A percentile compares a stretch with the other conserved stretches of the same genome.
These are phyloP conservation scores for Epichloe aotearoae DNA, from an alignment of 2,329 filamentous ascomycete genomes.

Conservation along the genomic window DNA sequence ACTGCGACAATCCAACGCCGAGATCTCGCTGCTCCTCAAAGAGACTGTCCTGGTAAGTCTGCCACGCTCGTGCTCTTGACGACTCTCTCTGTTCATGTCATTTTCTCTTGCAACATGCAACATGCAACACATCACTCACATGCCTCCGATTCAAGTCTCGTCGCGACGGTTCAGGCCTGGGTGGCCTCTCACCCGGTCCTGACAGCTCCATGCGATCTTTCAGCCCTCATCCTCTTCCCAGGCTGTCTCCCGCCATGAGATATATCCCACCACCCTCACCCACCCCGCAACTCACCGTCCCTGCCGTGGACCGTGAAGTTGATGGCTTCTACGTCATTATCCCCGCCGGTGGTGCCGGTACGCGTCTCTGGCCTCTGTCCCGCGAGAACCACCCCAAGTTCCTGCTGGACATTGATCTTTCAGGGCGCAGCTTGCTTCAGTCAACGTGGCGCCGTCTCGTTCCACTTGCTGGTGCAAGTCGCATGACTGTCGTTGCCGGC, in stretches of 20 bases:
- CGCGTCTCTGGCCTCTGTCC: conserved; percentile 15
- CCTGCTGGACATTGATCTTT: conserved; percentile 14
- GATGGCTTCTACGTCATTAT: conserved; percentile 16
- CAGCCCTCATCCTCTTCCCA: conserved; percentile 6
- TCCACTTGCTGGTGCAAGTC: conserved; percentile 12
- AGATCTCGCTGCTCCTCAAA: conserved; percentile 12
- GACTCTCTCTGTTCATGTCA: not conserved
- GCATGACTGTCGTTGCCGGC: conserved; percentile 15
- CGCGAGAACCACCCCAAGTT: conserved; percentile 17
- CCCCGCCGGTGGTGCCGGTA: conserved; percentile 15
- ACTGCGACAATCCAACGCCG: conserved; percentile 12
- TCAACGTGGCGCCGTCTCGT: conserved; percentile 14
- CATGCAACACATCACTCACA: not conserved
- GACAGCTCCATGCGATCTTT: conserved; percentile 6
- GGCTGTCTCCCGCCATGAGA: conserved; percentile 7
- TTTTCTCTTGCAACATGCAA: not conserved
- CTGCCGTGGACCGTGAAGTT: conserved; percentile 11
- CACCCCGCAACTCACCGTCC: conserved; percentile 5
- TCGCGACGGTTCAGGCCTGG: conserved; percentile 4
- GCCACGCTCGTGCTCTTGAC: not conserved
- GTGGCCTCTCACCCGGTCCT: conserved; percentile 1
- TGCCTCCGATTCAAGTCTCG: not conserved
- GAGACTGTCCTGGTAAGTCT: conserved; percentile 10
- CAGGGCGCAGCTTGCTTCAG: conserved; percentile 14
- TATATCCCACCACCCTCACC: conserved; percentile 7